Base-by-base conservation (phyloP, 2,329 filamentous ascomycete genomes). In the Colletotrichum trifolii region DNA sequence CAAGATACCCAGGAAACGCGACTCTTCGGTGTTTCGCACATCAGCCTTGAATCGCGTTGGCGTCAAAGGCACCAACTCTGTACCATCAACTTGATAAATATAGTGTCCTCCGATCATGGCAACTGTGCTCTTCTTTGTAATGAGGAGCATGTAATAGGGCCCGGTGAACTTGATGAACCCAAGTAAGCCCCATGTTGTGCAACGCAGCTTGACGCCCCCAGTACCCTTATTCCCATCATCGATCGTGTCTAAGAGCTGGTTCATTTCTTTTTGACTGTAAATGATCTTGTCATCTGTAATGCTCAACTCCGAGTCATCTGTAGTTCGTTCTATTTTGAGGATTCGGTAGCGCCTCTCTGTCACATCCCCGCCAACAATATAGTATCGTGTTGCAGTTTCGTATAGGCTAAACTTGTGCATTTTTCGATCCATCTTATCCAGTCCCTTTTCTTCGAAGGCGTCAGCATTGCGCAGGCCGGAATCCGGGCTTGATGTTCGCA, bases 331-430 rank as follows among this genome's bases (percentile, higher is more conserved):
- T 71, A 99, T 96, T 77, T 98, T 97, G 74, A 99, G 81, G 61
- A 99, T 93, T 55, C 94, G 89, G 77, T 96, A 98, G 34, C 91
- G 89, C 72, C 88, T 91, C 76, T 98, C 96, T 70, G 93, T 90
- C 60, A 97, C 88, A 75, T 99, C 96, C 55, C 92, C 91, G 12
- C 96, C 96, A 15, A 98, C 93, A 69, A 99, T 91, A 76, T 97
- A 99, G 77, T 96, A 99, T 56, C 93, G 88, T 60, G 90, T 93
- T 11, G 93, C 92, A 3, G 96, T 99, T 81, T 99, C 96, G 78
- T 99, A 98, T 25, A 99, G 81, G n/a, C 92, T 96, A 78, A 97
- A 98, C 73, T 96, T 96, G 82, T 97, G 94, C 93, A 99, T 97
- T 75, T 86, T 87, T 77, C 85, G 84, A 48, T 83, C 76, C 15